Evolutionary conservation across 129 eudicot genomes (phyloP).

Genomic region (Flaveria bidentis): DNA sequence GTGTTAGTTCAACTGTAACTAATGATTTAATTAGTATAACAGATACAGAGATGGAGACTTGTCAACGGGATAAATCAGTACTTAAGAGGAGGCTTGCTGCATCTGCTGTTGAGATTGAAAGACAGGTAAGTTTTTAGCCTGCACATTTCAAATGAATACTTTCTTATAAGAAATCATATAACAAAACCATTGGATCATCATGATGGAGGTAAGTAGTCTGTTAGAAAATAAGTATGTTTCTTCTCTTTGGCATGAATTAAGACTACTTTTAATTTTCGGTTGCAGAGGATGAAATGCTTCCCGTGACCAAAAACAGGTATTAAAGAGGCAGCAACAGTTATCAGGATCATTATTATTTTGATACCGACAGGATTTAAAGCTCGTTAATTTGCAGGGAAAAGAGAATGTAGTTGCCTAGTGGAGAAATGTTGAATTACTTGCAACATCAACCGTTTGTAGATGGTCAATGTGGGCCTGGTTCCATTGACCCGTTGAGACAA

Average conservation of each 20-base stretch:
- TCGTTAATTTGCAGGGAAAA: slow-evolving; percentile 27
- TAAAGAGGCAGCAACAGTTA: slow-evolving; percentile 20
- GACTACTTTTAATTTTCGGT: background rate
- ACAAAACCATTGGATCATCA: background rate
- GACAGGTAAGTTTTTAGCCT: slow-evolving; percentile 60
- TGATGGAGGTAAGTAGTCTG: background rate
- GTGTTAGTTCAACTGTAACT: background rate
- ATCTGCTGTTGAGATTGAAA: slow-evolving; percentile 81
- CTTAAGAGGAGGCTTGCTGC: slow-evolving; percentile 84
- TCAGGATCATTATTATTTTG: slow-evolving; percentile 21
- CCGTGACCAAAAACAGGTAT: slow-evolving; percentile 44
- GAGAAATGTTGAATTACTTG: slow-evolving; percentile 32
- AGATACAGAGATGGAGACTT: slow-evolving; percentile 78
- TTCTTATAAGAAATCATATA: background rate
- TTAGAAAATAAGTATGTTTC: background rate
- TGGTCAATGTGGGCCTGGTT: slow-evolving; percentile 42
- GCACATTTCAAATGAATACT: background rate
- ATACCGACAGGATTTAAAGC: slow-evolving; percentile 17
- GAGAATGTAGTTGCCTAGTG: slow-evolving; percentile 24
- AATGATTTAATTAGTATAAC: slow-evolving; percentile 24
- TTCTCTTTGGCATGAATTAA: slow-evolving; percentile 20
- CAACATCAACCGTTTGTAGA: slow-evolving; percentile 32
- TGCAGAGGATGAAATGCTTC: slow-evolving; percentile 92
- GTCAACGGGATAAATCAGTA: slow-evolving; percentile 63
- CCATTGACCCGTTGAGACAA: slow-evolving; percentile 25